A percentile compares a stretch with the other conserved stretches of the same genome.
phyloP scores from a whole-genome alignment of 1,139 yeast genomes.

The Arxiozyma heterogenica region DNA sequence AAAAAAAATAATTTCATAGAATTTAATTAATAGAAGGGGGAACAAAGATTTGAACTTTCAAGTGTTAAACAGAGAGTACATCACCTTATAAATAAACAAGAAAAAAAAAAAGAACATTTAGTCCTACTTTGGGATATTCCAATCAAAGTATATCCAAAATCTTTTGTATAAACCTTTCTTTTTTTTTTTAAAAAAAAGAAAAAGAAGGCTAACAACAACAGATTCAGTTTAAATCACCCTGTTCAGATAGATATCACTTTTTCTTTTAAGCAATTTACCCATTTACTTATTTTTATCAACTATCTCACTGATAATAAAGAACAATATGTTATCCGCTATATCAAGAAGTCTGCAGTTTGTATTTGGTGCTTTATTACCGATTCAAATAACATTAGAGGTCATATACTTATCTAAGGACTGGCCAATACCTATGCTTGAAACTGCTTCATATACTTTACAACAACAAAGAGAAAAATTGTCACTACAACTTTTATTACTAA shows the following conservation, averaged over 20 bases:
- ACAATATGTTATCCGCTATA: neutral
- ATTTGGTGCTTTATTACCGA: conserved; percentile 13
- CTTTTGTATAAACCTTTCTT: no score
- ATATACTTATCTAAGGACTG: conserved; percentile 10
- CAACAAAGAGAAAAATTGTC: conserved; percentile 6
- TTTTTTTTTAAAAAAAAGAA: no score
- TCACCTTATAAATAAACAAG: no score
- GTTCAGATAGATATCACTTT: neutral
- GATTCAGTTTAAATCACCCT: no score
- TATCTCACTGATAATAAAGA: neutral
- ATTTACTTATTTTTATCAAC: neutral
- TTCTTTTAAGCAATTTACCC: neutral
- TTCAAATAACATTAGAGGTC: conserved; percentile 15
- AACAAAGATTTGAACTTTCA: no score
- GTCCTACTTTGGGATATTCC: no score
- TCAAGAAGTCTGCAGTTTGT: conserved; percentile 1
- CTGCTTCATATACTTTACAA: conserved; percentile 5
- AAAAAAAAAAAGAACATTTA: no score
- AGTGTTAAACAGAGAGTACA: no score
- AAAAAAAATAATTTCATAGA: no score
- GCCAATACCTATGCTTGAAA: conserved; percentile 6
- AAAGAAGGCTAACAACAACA: no score
- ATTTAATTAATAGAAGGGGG: no score
- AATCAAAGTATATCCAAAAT: no score
- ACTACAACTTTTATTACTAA: conserved; percentile 8